Evolutionary conservation across 208 protist species (phyloP), one percentile per base, ranked within the genome.

Genomic region (Leishmania turanica): DNA sequence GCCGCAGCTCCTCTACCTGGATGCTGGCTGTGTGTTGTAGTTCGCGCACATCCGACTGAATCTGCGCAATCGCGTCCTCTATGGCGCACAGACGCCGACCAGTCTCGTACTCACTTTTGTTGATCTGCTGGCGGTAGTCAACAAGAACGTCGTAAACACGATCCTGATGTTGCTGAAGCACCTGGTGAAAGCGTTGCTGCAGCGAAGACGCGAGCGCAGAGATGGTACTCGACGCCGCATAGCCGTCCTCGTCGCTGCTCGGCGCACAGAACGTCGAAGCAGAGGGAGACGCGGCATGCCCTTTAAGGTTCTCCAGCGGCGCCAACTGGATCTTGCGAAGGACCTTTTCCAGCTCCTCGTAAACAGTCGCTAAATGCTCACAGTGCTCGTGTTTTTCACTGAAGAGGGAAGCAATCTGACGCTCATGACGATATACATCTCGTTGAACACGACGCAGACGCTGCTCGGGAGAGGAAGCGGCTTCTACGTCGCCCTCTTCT

Each of bases 351-450:
- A 87, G 75, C 21, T 89, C 73, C 45, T 69, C 49, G 76, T 87
- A 87, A 8, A 86, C 78, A 6, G 6, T 77, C 0, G 79, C 65
- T 17, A 89, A 60, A 40, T 84, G 13, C 37, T 88, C 81, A 62
- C 85, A 89, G 77, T 87, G 80, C 2, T 89, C 45, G 34, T 88
- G 85, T 34, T 82, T 66, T 31, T 90, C 85, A 3, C 72, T 64
- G 34, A 82, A 40, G n/a, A 87, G 74, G 24, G 74, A 71, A 15
- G 51, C 56, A 45, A 83, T 65, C n/a, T 81, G 65, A 24, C 42
- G 1, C 42, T 75, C 76, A n/a, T 88, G 77, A 0, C 79, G 58
- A 56, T 74, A 73, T 45, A 85, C 72, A 31, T 49, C 62, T 21
- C 64, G 24, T 42, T 74, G 56, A 17, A 92, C 49, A 3, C 58